A percentile compares a stretch with the other conserved stretches of the same genome.
phyloP scores from a whole-genome alignment of 2,329 filamentous ascomycete species.

The Aspergillus fumigatiaffinis region DNA sequence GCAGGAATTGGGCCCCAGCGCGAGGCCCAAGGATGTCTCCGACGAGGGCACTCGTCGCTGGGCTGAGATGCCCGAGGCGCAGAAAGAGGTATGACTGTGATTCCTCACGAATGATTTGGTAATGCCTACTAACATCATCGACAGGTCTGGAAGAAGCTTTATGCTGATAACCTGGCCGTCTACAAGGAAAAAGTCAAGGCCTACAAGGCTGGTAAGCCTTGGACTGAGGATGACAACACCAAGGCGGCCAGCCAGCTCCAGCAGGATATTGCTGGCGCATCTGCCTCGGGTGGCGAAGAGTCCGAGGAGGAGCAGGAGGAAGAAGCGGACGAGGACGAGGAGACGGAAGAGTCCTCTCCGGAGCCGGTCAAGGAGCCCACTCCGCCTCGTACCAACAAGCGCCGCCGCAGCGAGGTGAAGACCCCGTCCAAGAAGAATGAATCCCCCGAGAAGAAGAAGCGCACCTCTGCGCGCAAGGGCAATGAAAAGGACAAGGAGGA shows the following conservation, averaged over 20 bases:
- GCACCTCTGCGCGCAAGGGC: slow-evolving; percentile 19
- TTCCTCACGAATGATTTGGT: too few species aligned
- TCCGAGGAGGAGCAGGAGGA: slow-evolving; percentile 30
- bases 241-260: slow-evolving; percentile 41
- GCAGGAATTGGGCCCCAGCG: slow-evolving; percentile 67
- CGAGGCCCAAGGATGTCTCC: slow-evolving; percentile 81
- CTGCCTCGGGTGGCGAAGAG: slow-evolving; percentile 29
- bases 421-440: slow-evolving; percentile 34
- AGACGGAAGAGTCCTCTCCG: slow-evolving; percentile 31
- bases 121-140: slow-evolving; percentile 6
- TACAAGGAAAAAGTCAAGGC: slow-evolving; percentile 54
- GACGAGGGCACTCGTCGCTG: slow-evolving; percentile 83
- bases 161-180: slow-evolving; percentile 53
- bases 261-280: slow-evolving; percentile 37
- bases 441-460: slow-evolving; percentile 33
- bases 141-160: slow-evolving; percentile 55
- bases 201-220: slow-evolving; percentile 52
- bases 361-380: slow-evolving; percentile 41
- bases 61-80: slow-evolving; percentile 68
- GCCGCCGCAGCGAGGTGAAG: slow-evolving; percentile 41
- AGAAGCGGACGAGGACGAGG: slow-evolving; percentile 22
- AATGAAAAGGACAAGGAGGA: slow-evolving; percentile 34
- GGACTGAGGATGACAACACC: slow-evolving; percentile 42
- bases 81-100: slow-evolving; percentile 60
- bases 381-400: slow-evolving; percentile 42